Evolutionary conservation across 2,329 filamentous ascomycete species (phyloP), one percentile per base, ranked within the genome.

Genomic region (Paracamarosporium sp.): DNA sequence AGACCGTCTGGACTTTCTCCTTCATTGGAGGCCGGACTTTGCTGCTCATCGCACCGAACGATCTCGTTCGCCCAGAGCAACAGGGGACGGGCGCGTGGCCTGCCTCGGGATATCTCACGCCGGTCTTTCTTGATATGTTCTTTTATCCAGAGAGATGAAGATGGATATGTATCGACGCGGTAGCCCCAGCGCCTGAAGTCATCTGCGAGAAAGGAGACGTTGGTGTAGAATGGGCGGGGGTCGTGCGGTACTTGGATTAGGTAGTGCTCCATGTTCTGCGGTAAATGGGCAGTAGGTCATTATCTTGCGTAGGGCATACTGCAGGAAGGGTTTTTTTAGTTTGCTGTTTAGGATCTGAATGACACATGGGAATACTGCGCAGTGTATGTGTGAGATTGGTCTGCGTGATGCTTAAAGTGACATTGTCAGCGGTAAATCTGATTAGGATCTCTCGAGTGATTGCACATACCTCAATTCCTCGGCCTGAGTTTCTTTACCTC

Each of bases 141-240:
- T 3, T 12, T 2, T 12, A 50, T 11, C 31, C 22, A 40, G 33
- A 38, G 46, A 5, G 46, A 50, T 5, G 12, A 13, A 5, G 33
- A 3, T 11, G 53, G n/a, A 22, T 67, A 58, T 1, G 46, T 25
- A 11, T 63, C 60, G 5, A 67, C 63, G 4, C 44, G 57, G 12
- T 48, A 62, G 9, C 60, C 64, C 64, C 65, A 67, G 1, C 45
- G 31, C 9, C 47, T 44, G 45, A 65, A 67, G 36, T 66, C 65
- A 15, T 53, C 51, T 4, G 63, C 66, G 38, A 67, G 38, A 30
- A 66, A 69, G 8, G 55, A 47, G 15, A 64, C 35, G 12, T 46
- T 61, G 4, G 63, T 63, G 9, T 67, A 27, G 28, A 57, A 62
- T 5, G 64, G 62, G 7, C 55, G 58, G 9, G 27, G 44, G 13